A percentile compares a stretch with the other conserved stretches of the same genome.
Evolutionary conservation across 169 alveolate genomes (phyloP).

Genomic region (Babesia ovis): DNA sequence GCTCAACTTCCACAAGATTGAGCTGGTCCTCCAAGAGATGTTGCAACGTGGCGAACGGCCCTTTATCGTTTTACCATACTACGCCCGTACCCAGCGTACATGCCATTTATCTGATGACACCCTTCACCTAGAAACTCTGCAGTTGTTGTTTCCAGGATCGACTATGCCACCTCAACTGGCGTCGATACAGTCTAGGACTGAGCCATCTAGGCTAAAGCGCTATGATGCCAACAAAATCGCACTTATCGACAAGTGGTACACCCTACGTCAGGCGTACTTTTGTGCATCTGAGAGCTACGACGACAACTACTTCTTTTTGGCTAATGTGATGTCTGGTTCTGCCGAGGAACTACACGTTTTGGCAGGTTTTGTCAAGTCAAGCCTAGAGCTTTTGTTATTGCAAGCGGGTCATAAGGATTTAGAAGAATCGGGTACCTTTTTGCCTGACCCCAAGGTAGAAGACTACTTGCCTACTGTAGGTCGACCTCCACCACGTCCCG

Average conservation of each 20-base stretch:
- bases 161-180: background rate
- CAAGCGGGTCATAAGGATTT: too few relatives aligned
- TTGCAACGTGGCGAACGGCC: slow-evolving; percentile 47
- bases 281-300: slow-evolving; percentile 44
- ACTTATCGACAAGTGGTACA: slow-evolving; percentile 22
- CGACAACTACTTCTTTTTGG: slow-evolving; percentile 64
- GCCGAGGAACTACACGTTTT: slow-evolving; percentile 42
- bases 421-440: background rate
- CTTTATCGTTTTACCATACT: slow-evolving; percentile 46
- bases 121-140: slow-evolving; percentile 10
- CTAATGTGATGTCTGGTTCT: slow-evolving; percentile 47
- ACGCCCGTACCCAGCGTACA: background rate
- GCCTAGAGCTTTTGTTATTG: background rate
- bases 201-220: slow-evolving; percentile 9
- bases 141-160: slow-evolving; percentile 9
- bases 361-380: slow-evolving; percentile 24
- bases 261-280: slow-evolving; percentile 13
- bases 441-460: slow-evolving; percentile 4
- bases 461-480: slow-evolving; percentile 4
- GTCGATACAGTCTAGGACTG: background rate
- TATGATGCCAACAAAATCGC: background rate
- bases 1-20: slow-evolving; percentile 22
- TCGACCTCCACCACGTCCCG: slow-evolving; percentile 6
- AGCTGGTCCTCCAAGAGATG: slow-evolving; percentile 18
- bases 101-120: background rate